phyloP scores from a whole-genome alignment of 2,329 filamentous ascomycete species.

The Calonectria pteridis region DNA sequence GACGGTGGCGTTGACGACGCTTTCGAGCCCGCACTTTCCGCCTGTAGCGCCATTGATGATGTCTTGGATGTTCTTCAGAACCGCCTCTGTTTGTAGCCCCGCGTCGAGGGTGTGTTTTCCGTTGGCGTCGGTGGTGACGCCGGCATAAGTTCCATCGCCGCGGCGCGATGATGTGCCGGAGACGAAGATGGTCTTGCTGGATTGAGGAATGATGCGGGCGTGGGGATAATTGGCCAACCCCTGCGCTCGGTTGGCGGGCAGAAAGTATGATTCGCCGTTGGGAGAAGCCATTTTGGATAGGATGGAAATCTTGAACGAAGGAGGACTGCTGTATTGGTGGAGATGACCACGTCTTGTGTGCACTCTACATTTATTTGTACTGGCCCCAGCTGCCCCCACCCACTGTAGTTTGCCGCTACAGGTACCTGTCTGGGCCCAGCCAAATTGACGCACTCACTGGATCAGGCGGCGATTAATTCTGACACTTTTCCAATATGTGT shows the following conservation, averaged over 20 bases:
- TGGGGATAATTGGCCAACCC: slow-evolving; percentile 14
- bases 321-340: background rate
- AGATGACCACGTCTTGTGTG: background rate
- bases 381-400: background rate
- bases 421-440: background rate
- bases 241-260: background rate
- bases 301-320: background rate
- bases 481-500: background rate
- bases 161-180: slow-evolving; percentile 20
- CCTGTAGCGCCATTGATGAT: background rate
- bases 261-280: slow-evolving; percentile 7
- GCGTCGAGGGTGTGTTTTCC: background rate
- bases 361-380: background rate
- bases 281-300: background rate
- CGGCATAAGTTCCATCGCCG: slow-evolving; percentile 18
- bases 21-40: background rate
- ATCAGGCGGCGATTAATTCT: too few species aligned
- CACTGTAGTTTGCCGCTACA: background rate
- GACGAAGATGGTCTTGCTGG: slow-evolving; percentile 11
- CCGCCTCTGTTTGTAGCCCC: background rate
- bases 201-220: slow-evolving; percentile 9
- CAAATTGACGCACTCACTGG: background rate
- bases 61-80: background rate
- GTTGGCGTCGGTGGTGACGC: slow-evolving; percentile 1
- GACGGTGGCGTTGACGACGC: slow-evolving; percentile 14